phyloP scores from a whole-genome alignment of 2,329 filamentous ascomycete genomes.

The Clonostachys chloroleuca region DNA sequence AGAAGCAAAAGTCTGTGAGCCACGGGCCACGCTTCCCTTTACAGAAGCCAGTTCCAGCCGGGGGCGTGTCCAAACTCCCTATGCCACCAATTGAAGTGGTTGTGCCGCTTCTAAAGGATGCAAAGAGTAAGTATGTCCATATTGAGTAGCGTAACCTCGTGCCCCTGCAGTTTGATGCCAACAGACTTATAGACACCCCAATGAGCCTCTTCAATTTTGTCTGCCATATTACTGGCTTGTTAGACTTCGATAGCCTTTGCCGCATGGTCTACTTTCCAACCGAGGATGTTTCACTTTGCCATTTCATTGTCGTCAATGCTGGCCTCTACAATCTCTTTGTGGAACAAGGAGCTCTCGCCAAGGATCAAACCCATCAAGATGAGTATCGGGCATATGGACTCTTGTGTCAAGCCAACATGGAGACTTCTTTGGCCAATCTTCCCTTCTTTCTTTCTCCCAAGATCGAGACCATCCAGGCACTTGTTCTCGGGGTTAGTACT shows the following conservation, averaged over 20 bases:
- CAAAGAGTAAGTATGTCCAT: slow-evolving; percentile 31
- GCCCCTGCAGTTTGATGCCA: neutral
- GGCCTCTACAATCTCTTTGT: slow-evolving; percentile 45
- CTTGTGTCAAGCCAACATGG: slow-evolving; percentile 41
- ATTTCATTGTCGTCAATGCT: slow-evolving; percentile 44
- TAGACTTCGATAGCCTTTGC: slow-evolving; percentile 45
- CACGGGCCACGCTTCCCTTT: slow-evolving; percentile 39
- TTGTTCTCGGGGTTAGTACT: slow-evolving; percentile 49
- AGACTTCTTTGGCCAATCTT: slow-evolving; percentile 44
- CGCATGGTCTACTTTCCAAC: slow-evolving; percentile 45
- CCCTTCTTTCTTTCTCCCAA: slow-evolving; percentile 52
- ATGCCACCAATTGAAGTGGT: slow-evolving; percentile 50
- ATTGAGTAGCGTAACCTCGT: neutral
- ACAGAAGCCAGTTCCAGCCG: slow-evolving; percentile 37
- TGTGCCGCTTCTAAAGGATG: slow-evolving; percentile 39
- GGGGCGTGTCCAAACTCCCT: slow-evolving; percentile 43
- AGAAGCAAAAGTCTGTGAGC: slow-evolving; percentile 32
- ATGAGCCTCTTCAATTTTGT: slow-evolving; percentile 45
- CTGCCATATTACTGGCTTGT: slow-evolving; percentile 42
- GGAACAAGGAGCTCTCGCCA: slow-evolving; percentile 33
- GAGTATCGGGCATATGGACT: slow-evolving; percentile 30
- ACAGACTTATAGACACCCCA: slow-evolving; percentile 26
- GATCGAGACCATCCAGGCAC: slow-evolving; percentile 49
- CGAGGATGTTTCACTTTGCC: slow-evolving; percentile 43
- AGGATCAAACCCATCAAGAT: slow-evolving; percentile 20